Evolutionary conservation across 1,284 basidiomycete genomes (phyloP), one percentile per base, ranked within the genome.

Genomic region (Psilocybe mexicana): DNA sequence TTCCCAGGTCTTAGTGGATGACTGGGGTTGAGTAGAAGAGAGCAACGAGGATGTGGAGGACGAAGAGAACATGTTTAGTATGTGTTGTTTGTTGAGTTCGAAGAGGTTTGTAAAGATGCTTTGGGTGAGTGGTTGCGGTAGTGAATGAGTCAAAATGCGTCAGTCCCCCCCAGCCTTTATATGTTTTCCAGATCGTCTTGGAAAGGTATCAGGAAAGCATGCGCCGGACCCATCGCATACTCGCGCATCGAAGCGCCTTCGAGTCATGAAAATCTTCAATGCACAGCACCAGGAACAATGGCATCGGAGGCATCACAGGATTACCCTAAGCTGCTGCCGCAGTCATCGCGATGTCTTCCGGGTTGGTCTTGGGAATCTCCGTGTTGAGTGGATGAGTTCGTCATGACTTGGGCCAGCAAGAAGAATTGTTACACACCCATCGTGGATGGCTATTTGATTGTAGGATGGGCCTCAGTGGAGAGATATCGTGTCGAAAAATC

Each of bases 1-100:
- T 54, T 58, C 57, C 57, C 57, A 58, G 35, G 54, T 45, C 38
- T 58, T 58, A 5, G 52, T 45, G 1, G 52, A 54, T 24, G 45
- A 35, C 23, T 43, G 18, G 28, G 40, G 36, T n/a, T 49, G 42
- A 11, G 38, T 43, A 8, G 56, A 43, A 5, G 38, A 14, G 46
- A 58, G 48, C 40, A 58, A 38, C 28, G 57, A 58, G 42, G 55
- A 44, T 3, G 57, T 47, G 25, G 53, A 48, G 30, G 53, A 58
- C n/a, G 57, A 52, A 36, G 57, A 58, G 23, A 54, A 42, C 57
- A 58, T 58, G 26, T 14, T 45, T 35, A 24, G 40, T 8, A 46
- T 28, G n/a, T 14, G 6, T 18, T 18, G 18, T 40, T 14, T 40
- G 38, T 11, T 40, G 14, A n/a, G 10, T 18, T 40, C n/a, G 38